Base-by-base conservation (phyloP, 495 filamentous ascomycete genomes). In the Hyaloscypha hepaticicola region DNA sequence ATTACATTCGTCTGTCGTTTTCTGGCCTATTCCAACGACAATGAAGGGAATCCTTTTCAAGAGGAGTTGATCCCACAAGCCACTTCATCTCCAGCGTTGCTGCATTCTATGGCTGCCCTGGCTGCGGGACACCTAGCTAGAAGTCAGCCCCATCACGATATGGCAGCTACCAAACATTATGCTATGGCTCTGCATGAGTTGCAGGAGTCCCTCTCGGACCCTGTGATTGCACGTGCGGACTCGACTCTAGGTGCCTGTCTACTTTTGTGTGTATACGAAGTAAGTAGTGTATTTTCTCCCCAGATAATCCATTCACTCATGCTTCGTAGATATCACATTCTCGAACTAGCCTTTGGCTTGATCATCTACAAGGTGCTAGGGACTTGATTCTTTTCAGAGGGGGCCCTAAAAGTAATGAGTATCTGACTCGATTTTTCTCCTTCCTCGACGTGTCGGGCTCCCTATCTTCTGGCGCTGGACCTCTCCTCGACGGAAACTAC, bases 321-420 rank as follows among this genome's bases (percentile, higher is more conserved):
- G 58, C 1, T 7, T 34, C 12, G n/a, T 31, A 72, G 70, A 69
- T 72, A 22, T 55, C 63, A n/a, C 63, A 69, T 33, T 67, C 70
- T 3, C 61, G 69, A 5, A 67, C 33, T 45, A 58, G n/a, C 38
- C 60, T 67, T 19, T 72, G 70, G 70, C 61, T 65, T 21, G 45
- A 69, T 14, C 70, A 72, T 52, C 70, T 72, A 16, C 55, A 61
- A 58, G 70, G 70, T 11, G 70, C 70, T 19, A 58, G 67, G 61
- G 70, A 72, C 55, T 33, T 72, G 27, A 72, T 72, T 22, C 51
- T 68, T 14, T 69, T 58, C 50, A 66, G 70, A 57, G 70, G 70
- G 14, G 70, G 70, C 5, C 67, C 67, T 1, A 65, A 22, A 41
- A 60, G 56, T 1, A 60, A 19, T 25, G 58, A 72, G 21, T 72